These are phyloP conservation scores for Meyerozyma sp. DNA, from an alignment of 1,139 yeast genomes.

Conservation along the genomic window DNA sequence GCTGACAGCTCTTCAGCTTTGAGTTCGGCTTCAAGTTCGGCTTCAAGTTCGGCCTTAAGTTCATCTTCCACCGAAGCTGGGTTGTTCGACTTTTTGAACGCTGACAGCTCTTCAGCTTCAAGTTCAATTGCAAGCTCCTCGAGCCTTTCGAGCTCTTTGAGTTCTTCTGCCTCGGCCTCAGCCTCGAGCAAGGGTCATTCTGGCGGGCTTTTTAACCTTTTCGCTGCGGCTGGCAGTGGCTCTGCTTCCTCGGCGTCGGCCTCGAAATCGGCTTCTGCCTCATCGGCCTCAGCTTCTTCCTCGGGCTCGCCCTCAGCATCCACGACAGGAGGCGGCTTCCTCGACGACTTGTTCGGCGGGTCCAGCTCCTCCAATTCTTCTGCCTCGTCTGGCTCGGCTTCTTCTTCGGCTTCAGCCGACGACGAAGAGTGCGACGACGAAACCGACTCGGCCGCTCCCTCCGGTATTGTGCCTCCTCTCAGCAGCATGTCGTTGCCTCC, in stretches of 20 bases:
- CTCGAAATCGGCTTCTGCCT: neutral
- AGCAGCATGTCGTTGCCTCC: no score
- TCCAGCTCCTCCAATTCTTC: constrained; percentile 1
- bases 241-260: neutral
- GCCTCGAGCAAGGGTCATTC: neutral
- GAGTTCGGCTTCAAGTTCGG: neutral
- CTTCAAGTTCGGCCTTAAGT: neutral
- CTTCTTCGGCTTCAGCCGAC: neutral
- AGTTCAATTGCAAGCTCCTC: neutral
- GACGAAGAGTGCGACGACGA: constrained; percentile 1
- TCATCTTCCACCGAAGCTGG: neutral
- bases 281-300: neutral
- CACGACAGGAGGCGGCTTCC: constrained; percentile 11
- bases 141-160: neutral
- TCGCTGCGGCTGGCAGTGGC: no score
- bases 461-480: no score
- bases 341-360: constrained; percentile 11
- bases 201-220: no score
- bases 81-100: neutral
- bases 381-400: neutral
- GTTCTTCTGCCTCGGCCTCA: neutral
- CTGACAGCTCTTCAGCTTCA: neutral
- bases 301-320: neutral
- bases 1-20: neutral
- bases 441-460: no score